A percentile compares a stretch with the other conserved stretches of the same genome.
Conservation (phyloP, 352 stramenopile species). For the Pythium sukuiense region DNA sequence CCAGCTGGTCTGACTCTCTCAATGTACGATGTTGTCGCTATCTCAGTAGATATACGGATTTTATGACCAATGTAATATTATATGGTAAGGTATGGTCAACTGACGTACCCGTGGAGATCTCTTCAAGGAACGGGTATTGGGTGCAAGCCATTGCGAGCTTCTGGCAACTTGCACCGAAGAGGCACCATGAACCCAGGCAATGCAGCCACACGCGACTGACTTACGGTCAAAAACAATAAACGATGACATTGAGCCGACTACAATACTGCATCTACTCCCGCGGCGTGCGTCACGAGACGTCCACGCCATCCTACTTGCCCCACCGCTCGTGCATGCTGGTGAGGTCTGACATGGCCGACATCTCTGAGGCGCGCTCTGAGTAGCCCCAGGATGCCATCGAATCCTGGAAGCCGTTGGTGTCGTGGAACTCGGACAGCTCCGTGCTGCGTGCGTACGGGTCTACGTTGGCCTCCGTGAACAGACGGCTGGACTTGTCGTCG, state of each 20-base stretch:
- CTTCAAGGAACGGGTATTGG: background rate
- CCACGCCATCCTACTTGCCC: background rate
- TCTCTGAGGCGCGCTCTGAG: background rate
- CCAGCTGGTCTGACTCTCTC: slow-evolving; percentile 2
- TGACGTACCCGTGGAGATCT: background rate
- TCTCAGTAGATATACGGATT: background rate
- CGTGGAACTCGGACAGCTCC: background rate
- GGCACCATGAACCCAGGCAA: too few relatives aligned
- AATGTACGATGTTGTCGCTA: background rate
- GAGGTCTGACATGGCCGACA: slow-evolving; percentile 10
- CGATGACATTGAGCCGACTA: slow-evolving; percentile 1
- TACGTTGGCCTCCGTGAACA: slow-evolving; percentile 4
- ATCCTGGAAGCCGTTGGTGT: background rate
- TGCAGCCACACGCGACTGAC: too few relatives aligned
- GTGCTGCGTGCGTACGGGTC: slow-evolving; percentile 1
- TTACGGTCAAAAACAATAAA: background rate
- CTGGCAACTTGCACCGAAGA: background rate
- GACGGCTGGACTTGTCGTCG: background rate
- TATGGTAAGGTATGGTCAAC: background rate
- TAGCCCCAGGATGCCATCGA: background rate
- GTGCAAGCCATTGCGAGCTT: background rate
- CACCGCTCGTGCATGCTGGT: slow-evolving; percentile 19
- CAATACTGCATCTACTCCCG: too few relatives aligned
- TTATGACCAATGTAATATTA: background rate
- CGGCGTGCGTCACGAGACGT: too few relatives aligned